These are phyloP conservation scores for Jaapia argillacea DNA, from an alignment of 768 basidiomycete species.

Conservation along the genomic window DNA sequence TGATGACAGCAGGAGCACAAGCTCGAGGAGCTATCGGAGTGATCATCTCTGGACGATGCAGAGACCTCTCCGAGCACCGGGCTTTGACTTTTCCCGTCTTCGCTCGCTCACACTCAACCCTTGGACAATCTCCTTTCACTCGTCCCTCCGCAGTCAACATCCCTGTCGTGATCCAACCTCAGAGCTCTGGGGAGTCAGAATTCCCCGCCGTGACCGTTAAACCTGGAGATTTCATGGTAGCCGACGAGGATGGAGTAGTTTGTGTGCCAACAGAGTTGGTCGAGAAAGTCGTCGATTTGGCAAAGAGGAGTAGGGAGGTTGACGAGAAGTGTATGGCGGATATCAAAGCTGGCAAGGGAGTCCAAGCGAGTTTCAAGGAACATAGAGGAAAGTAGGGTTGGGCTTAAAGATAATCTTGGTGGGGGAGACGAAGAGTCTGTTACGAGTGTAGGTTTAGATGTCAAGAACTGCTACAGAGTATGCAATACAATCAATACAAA, in stretches of 20 bases:
- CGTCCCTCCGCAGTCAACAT: constrained; percentile 70
- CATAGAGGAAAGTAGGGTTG: constrained; percentile 50
- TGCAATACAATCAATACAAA: too few species aligned
- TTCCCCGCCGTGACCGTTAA: constrained; percentile 49
- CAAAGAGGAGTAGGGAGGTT: constrained; percentile 45
- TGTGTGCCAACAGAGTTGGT: constrained; percentile 54
- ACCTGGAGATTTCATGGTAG: constrained; percentile 79
- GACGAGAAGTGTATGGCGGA: constrained; percentile 71
- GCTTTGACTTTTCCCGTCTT: constrained; percentile 69
- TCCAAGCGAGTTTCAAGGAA: constrained; percentile 69
- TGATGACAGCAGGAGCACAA: constrained; percentile 82
- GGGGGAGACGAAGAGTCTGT: too few species aligned
- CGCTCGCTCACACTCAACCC: constrained; percentile 70
- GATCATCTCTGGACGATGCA: constrained; percentile 75
- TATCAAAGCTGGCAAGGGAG: constrained; percentile 62
- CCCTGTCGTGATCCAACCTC: constrained; percentile 37
- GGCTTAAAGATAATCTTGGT: too few species aligned
- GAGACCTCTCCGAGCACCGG: constrained; percentile 76
- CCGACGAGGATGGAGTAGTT: constrained; percentile 85
- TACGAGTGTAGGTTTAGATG: too few species aligned
- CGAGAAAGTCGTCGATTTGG: constrained; percentile 45
- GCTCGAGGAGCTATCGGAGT: constrained; percentile 62
- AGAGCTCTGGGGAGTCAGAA: constrained; percentile 23
- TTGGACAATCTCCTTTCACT: constrained; percentile 81
- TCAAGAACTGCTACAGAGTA: too few species aligned